Evolutionary conservation across 225 moss, liverwort and hornwort species (phyloP).

Genomic region (Sphagnum tenellum): DNA sequence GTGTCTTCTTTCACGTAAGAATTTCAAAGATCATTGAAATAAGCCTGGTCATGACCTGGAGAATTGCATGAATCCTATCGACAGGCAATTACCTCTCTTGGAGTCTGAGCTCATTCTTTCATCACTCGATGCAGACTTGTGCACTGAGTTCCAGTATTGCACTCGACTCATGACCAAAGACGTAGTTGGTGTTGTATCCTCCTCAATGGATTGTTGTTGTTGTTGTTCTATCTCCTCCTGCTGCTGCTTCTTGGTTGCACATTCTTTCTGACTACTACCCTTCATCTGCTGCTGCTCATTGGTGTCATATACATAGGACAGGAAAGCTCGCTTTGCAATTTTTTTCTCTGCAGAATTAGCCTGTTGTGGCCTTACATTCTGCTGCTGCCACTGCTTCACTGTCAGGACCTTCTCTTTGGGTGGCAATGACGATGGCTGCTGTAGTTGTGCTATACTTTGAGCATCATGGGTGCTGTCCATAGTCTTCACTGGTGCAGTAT

Average conservation of each 20-base stretch:
- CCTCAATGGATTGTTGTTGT: too few species aligned
- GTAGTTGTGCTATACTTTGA: constrained; percentile 12
- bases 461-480: constrained; percentile 40
- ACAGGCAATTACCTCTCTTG: constrained; percentile 14
- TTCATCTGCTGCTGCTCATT: constrained; percentile 24
- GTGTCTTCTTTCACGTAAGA: neutral
- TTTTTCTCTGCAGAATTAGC: constrained; percentile 42
- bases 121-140: constrained; percentile 5
- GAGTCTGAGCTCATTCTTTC: constrained; percentile 1
- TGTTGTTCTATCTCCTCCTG: constrained; percentile 5
- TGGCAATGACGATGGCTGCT: too few species aligned
- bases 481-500: constrained; percentile 27
- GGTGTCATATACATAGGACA: constrained; percentile 40
- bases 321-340: constrained; percentile 31
- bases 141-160: constrained; percentile 9
- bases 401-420: constrained; percentile 20
- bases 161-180: neutral
- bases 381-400: constrained; percentile 16
- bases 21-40: neutral
- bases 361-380: constrained; percentile 28
- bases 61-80: neutral
- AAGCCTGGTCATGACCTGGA: neutral
- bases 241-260: neutral
- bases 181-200: neutral
- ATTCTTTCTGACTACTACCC: constrained; percentile 1